These are phyloP conservation scores for Rhodotorula graminis DNA, from an alignment of 768 basidiomycete genomes.

Conservation along the genomic window DNA sequence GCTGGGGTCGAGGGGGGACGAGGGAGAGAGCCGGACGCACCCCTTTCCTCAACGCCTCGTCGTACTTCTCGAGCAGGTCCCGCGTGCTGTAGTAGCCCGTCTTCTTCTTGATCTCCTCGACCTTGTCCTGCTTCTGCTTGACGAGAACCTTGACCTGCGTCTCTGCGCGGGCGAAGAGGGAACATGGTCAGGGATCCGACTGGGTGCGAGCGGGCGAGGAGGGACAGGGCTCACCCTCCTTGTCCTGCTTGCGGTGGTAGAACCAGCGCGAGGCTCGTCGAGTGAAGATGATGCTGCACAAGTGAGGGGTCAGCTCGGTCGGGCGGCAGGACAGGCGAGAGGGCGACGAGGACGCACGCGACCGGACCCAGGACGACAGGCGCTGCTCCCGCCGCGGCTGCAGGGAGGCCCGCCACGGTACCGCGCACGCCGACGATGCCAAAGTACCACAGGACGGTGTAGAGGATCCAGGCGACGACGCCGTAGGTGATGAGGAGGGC, in stretches of 20 bases:
- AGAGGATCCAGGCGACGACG: conserved; percentile 62
- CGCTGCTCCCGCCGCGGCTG: conserved; percentile 49
- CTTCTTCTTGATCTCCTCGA: conserved; percentile 96
- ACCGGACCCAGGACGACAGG: conserved; percentile 72
- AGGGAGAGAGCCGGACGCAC: conserved; percentile 11
- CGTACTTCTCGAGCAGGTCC: conserved; percentile 83
- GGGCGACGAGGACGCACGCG: conserved; percentile 55
- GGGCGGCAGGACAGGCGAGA: neutral
- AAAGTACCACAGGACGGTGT: conserved; percentile 45
- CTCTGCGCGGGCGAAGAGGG: conserved; percentile 5
- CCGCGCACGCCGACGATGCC: conserved; percentile 27
- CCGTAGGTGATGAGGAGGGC: conserved; percentile 73
- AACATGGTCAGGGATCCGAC: too few species aligned
- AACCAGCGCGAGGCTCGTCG: conserved; percentile 33
- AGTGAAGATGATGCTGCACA: conserved; percentile 39
- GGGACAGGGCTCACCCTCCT: conserved; percentile 33
- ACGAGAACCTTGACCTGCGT: conserved; percentile 64
- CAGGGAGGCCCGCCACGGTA: conserved; percentile 45
- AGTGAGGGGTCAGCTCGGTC: neutral
- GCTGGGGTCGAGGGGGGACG: neutral
- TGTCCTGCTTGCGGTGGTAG: conserved; percentile 36
- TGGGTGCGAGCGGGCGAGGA: too few species aligned
- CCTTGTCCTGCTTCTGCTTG: conserved; percentile 72
- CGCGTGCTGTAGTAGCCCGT: conserved; percentile 93
- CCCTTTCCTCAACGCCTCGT: conserved; percentile 52